Percentiles rank a stretch among this genome's conserved stretches.
These are phyloP conservation scores for Puccinia coronata DNA, from an alignment of 1,284 basidiomycete species.

Conservation along the genomic window DNA sequence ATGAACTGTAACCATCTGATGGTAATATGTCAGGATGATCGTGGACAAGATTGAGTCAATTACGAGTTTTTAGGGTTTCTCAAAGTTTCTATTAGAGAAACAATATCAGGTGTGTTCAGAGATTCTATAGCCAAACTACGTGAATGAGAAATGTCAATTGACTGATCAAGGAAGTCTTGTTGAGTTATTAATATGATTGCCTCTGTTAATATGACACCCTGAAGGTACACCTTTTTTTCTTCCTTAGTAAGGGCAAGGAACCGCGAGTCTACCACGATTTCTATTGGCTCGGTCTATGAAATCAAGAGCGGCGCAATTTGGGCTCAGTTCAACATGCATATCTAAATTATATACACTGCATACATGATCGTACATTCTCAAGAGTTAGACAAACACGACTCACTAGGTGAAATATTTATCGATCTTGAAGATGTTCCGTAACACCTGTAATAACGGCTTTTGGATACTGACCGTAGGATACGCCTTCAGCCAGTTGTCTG, in stretches of 20 bases:
- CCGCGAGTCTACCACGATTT: neutral
- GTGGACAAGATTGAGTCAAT: too few relatives aligned
- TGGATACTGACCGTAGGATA: neutral
- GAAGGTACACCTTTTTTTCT: neutral
- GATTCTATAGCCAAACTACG: neutral
- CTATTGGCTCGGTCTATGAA: neutral
- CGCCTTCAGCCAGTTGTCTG: neutral
- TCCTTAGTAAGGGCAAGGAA: neutral
- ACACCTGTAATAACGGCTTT: neutral
- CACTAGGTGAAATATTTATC: neutral
- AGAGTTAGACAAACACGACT: neutral
- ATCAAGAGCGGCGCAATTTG: neutral
- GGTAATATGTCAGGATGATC: too few relatives aligned
- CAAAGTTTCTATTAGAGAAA: neutral
- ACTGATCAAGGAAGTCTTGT: neutral
- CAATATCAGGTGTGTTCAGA: slow-evolving; percentile 5
- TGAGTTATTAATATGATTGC: neutral
- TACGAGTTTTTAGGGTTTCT: neutral
- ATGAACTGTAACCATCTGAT: too few relatives aligned
- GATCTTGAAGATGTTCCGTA: neutral
- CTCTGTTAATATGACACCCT: neutral
- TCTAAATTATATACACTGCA: too few relatives aligned
- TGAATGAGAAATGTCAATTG: neutral
- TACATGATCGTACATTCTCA: neutral
- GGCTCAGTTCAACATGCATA: neutral